A percentile compares a stretch with the other conserved stretches of the same genome.
Evolutionary conservation across 2,329 filamentous ascomycete genomes (phyloP).

Genomic region (Xylariaceae sp.): DNA sequence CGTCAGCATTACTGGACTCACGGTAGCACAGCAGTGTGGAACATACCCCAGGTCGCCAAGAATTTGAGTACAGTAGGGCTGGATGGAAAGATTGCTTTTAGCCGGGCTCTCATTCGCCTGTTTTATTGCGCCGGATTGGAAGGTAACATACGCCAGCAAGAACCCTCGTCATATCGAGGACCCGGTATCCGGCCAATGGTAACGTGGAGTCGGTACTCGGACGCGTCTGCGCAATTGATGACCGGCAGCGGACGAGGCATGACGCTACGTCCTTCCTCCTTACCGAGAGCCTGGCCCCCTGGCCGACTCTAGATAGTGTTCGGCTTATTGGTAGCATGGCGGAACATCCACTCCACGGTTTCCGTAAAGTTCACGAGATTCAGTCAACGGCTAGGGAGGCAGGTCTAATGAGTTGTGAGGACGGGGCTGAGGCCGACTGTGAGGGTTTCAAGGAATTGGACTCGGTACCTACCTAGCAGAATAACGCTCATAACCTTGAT

Average conservation of each 20-base stretch:
- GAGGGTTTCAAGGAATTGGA: neutral
- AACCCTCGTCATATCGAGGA: conserved; percentile 95
- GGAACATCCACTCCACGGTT: neutral
- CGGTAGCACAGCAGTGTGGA: conserved; percentile 5
- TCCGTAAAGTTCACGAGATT: neutral
- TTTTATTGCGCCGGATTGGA: neutral
- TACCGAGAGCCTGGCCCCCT: conserved; percentile 5
- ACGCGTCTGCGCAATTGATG: conserved; percentile 27
- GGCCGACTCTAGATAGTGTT: conserved; percentile 10
- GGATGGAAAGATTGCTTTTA: conserved; percentile 17
- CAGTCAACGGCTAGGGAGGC: neutral
- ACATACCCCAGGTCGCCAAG: conserved; percentile 88
- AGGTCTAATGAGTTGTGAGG: neutral
- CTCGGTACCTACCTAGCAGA: no score
- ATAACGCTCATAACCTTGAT: no score
- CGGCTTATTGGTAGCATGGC: conserved; percentile 22
- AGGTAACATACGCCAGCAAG: conserved; percentile 74
- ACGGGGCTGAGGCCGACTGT: neutral
- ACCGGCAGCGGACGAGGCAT: conserved; percentile 23
- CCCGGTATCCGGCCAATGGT: conserved; percentile 79
- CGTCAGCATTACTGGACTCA: conserved; percentile 24
- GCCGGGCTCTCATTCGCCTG: conserved; percentile 8
- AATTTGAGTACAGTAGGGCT: conserved; percentile 98
- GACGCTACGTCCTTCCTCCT: conserved; percentile 1
- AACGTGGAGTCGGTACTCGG: conserved; percentile 33